These are phyloP conservation scores for Alternaria brassicae DNA, from an alignment of 2,329 filamentous ascomycete genomes.

Conservation along the genomic window DNA sequence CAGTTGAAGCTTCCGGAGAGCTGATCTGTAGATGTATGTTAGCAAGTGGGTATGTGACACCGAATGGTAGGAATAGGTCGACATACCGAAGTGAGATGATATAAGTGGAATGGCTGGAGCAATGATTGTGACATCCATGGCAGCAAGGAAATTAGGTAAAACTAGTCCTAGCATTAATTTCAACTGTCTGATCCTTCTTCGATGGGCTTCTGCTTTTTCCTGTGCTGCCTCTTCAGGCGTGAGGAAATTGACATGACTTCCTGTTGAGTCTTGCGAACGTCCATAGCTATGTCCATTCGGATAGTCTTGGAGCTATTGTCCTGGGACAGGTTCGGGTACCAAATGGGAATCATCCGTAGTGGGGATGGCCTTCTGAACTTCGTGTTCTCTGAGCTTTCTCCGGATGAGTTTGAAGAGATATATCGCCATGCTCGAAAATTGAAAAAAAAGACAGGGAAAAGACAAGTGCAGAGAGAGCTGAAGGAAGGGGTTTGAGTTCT, in stretches of 20 bases:
- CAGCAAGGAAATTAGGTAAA: conserved; percentile 67
- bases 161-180: conserved; percentile 67
- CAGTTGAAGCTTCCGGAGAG: conserved; percentile 63
- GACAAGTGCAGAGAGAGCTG: neutral
- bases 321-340: conserved; percentile 22
- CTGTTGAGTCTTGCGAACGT: neutral
- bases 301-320: neutral
- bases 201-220: conserved; percentile 21
- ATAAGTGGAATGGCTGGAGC: conserved; percentile 68
- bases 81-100: conserved; percentile 67
- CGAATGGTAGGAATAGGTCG: neutral
- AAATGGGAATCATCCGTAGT: conserved; percentile 36
- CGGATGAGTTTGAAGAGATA: conserved; percentile 38
- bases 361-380: conserved; percentile 28
- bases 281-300: neutral
- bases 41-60: neutral
- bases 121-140: conserved; percentile 70
- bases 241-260: conserved; percentile 16
- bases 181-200: conserved; percentile 58
- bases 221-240: conserved; percentile 21
- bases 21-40: conserved; percentile 51
- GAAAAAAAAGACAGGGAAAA: neutral
- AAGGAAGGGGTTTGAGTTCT: neutral
- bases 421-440: conserved; percentile 28
- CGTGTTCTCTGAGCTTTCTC: conserved; percentile 29